Percentiles rank a stretch among this genome's conserved stretches.
Evolutionary conservation across 768 basidiomycete genomes (phyloP).

Genomic region (Asterophora parasitica): DNA sequence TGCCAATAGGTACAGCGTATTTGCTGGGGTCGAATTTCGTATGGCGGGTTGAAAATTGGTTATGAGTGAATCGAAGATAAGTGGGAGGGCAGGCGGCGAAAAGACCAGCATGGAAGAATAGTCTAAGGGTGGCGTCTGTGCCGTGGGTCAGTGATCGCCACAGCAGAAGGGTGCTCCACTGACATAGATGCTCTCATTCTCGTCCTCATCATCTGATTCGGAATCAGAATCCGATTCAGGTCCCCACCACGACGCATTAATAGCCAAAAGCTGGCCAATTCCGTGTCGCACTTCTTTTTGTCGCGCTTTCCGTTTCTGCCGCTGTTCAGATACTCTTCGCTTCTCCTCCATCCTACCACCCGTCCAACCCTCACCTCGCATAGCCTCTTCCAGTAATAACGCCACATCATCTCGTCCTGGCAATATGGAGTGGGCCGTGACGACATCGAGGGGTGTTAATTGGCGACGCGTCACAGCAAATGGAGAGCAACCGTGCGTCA

Average conservation of each 20-base stretch:
- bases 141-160: constrained; percentile 2
- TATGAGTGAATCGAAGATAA: constrained; percentile 80
- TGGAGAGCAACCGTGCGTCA: constrained; percentile 88
- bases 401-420: constrained; percentile 84
- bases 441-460: constrained; percentile 84
- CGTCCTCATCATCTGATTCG: constrained; percentile 43
- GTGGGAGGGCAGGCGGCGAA: constrained; percentile 71
- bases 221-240: constrained; percentile 38
- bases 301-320: constrained; percentile 46
- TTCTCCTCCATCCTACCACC: constrained; percentile 72
- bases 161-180: constrained; percentile 27
- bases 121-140: constrained; percentile 63
- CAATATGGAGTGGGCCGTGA: constrained; percentile 76
- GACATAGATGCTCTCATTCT: constrained; percentile 36
- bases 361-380: constrained; percentile 81
- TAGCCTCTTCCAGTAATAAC: constrained; percentile 82
- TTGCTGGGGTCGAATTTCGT: constrained; percentile 82
- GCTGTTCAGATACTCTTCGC: constrained; percentile 55
- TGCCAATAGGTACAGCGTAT: constrained; percentile 83
- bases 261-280: constrained; percentile 51
- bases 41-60: constrained; percentile 67
- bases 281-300: constrained; percentile 54
- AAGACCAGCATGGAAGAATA: constrained; percentile 93
- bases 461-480: constrained; percentile 72
- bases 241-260: constrained; percentile 66